Percentiles rank a stretch among this genome's conserved stretches.
phyloP scores from a whole-genome alignment of 768 basidiomycete species.

The Boletus coccyginus region DNA sequence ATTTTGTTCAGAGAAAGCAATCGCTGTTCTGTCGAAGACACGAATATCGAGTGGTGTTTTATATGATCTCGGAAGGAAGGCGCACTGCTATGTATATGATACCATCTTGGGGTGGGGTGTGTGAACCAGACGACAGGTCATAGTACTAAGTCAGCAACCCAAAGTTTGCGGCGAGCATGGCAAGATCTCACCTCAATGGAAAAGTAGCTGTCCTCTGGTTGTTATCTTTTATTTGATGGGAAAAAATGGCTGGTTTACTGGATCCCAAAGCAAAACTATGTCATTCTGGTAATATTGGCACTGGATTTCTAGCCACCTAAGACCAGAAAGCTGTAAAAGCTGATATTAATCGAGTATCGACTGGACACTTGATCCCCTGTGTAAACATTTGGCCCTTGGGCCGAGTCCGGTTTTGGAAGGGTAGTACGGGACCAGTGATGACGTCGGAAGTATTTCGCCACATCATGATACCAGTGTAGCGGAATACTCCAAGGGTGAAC shows the following conservation, averaged over 20 bases:
- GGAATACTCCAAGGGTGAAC: background rate
- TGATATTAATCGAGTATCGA: background rate
- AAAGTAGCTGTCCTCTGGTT: background rate
- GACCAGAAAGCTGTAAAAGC: too few relatives aligned
- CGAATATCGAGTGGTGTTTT: background rate
- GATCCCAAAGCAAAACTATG: background rate
- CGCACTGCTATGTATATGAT: background rate
- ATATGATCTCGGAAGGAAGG: background rate
- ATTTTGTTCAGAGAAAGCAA: background rate
- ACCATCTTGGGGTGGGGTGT: background rate
- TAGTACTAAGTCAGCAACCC: background rate
- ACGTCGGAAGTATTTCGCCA: background rate
- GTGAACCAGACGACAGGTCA: background rate
- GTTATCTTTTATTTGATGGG: background rate
- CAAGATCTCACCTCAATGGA: background rate
- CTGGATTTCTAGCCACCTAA: background rate
- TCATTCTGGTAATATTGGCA: background rate
- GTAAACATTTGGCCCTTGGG: background rate
- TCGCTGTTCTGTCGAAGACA: background rate
- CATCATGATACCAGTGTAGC: background rate
- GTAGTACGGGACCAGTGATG: too few relatives aligned
- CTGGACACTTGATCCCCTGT: background rate
- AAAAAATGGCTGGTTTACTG: background rate
- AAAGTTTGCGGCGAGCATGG: background rate
- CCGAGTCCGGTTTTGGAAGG: too few relatives aligned